Evolutionary conservation across 139 green algal genomes (phyloP), one percentile per base, ranked within the genome.

Genomic region (Coccomyxa sp.): DNA sequence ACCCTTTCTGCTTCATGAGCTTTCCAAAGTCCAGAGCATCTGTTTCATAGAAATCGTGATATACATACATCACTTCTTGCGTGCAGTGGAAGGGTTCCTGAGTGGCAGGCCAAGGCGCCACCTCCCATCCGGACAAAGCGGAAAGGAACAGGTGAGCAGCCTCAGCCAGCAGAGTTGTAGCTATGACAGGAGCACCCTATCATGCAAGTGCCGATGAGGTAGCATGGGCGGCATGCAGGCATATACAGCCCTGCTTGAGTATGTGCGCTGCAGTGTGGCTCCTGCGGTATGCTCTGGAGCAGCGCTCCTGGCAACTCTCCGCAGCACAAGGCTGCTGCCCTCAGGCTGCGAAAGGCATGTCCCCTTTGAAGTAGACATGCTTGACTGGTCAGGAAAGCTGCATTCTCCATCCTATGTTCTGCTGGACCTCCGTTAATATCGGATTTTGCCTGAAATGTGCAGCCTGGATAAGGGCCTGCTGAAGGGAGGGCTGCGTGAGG

Each of bases 401-500:
- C 60, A 25, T 68, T 68, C 16, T 16, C 14, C 60, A 68, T 68
- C 15, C 60, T 25, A 16, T 16, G 16, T 68, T 14, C 15, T 68
- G 60, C 60, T 68, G 16, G 60, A 68, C 16, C 15, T 14, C 60
- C 16, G 60, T 68, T 25, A 16, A 68, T 14, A 16, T 16, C 60
- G 16, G 14, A 16, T 68, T 14, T 68, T 14, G 60, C 14, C 71
- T 77, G 28, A n/a, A 31, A 11, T 38, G 10, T 31, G 31, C 76
- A 89, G 82, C 31, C 57, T 94, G 23, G 91, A 94, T 81, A 45
- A 60, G 4, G 21, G 18, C 63, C 68, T 94, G 68, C 78, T 94
- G 67, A 58, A 58, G 21, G 88, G 88, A 4, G 91, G 91, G 10
- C 58, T 92, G 58, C 83, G 86, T 11, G 85, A 92, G 75, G 87